Base-by-base conservation (phyloP, 768 basidiomycete genomes). In the Lactarius sanguifluus region DNA sequence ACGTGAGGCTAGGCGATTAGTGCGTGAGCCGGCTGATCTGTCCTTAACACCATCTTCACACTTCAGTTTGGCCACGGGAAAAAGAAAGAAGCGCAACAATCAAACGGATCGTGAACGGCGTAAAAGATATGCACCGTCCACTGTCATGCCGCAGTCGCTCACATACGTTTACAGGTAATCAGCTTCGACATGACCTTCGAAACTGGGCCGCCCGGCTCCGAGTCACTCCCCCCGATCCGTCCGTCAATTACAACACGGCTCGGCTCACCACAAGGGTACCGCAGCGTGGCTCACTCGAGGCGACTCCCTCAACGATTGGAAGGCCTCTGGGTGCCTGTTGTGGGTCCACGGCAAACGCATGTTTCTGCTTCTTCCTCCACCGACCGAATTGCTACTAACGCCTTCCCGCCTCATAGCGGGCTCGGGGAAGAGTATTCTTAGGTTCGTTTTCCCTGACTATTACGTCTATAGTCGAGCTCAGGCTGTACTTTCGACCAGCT, bases 361-460 rank as follows among this genome's bases (percentile, higher is more conserved):
- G n/a, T 47, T 36, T 40, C 15, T 40, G 4, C 4, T 16, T 20
- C 45, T 16, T 18, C 23, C 15, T 52, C 5, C 5, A 3, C 2
- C 3, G 23, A 12, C 13, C 25, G 30, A 38, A 25, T 38, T 12
- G 16, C 15, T 59, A 23, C 41, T 43, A 43, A 59, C 7, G 25
- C 7, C 5, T 18, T 38, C 2, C 38, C 5, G 52, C 2, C 47
- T 34, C 5, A 1, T 54, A 64, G 64, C 64, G 28, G 64, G 64
- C 16, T 64, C 64, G 28, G 64, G 64, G 4, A 64, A 64, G 16
- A 64, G 20, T 59, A 34, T 64, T 5, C 57, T 64, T 3, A 45
- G 41, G 64, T 64, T 20, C 8, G 40, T 63, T 38, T 13, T 13
- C n/a, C 10, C 18, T 9, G n/a, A 10, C 13, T 2, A n/a, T 15